Evolutionary conservation across 2,329 filamentous ascomycete species (phyloP).

Genomic region (Herpotrichia juniperi): DNA sequence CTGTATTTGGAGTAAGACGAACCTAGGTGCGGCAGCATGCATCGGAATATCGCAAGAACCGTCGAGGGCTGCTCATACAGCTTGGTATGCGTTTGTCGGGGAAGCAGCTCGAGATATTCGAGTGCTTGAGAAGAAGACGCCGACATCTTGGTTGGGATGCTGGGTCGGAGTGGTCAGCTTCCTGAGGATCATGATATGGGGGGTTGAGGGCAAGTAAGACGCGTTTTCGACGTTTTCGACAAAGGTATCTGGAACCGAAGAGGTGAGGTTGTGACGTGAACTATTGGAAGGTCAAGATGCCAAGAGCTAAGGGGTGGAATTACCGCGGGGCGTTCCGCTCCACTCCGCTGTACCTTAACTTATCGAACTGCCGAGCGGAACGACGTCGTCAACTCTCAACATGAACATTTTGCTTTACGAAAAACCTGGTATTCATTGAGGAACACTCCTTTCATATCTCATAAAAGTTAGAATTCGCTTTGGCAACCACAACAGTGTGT

Average conservation of each 20-base stretch:
- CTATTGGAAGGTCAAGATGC: background rate
- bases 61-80: constrained; percentile 97
- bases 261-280: background rate
- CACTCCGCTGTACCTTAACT: background rate
- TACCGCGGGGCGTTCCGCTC: constrained; percentile 2
- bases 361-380: constrained; percentile 21
- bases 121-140: constrained; percentile 67
- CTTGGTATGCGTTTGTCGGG: constrained; percentile 85
- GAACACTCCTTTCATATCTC: too few species aligned
- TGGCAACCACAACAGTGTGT: too few species aligned
- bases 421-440: too few species aligned
- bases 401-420: background rate
- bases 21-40: constrained; percentile 94
- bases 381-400: constrained; percentile 29
- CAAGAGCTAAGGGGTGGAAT: background rate
- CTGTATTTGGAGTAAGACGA: constrained; percentile 22
- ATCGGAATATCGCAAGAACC: constrained; percentile 91
- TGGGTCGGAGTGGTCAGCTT: constrained; percentile 26
- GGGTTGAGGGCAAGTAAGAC: constrained; percentile 15
- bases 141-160: constrained; percentile 56
- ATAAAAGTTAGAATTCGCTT: too few species aligned
- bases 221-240: background rate
- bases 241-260: background rate
- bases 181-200: constrained; percentile 39
- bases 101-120: constrained; percentile 92